Percentiles rank a stretch among this genome's conserved stretches.
Conservation (phyloP, 495 filamentous ascomycete species). For the Aspergillus saccharolyticus region DNA sequence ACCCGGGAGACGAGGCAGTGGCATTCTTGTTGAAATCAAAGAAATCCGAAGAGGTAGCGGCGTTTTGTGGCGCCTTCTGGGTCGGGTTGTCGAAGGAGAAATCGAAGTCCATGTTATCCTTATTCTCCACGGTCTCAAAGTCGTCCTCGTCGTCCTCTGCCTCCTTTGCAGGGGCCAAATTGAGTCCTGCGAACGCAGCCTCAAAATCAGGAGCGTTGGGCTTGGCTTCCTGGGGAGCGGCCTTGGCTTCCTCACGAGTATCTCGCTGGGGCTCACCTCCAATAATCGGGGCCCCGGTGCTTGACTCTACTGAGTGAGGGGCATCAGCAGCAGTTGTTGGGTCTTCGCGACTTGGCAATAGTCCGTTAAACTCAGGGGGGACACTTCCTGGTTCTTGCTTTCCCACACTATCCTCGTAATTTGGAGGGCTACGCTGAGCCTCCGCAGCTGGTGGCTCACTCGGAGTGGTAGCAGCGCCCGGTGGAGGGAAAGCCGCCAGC, state of each 20-base stretch:
- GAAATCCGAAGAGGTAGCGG: constrained; percentile 32
- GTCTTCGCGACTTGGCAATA: constrained; percentile 60
- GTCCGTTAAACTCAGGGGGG: constrained; percentile 57
- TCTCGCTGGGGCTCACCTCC: constrained; percentile 32
- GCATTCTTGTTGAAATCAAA: constrained; percentile 49
- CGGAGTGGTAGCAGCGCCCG: constrained; percentile 25
- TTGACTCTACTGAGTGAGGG: constrained; percentile 40
- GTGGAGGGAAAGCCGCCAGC: constrained; percentile 37
- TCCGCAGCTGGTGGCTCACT: constrained; percentile 39
- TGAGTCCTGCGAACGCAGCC: constrained; percentile 81
- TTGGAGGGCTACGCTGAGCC: constrained; percentile 61
- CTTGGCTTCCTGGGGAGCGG: constrained; percentile 24
- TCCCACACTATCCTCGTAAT: constrained; percentile 48
- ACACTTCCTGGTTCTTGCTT: constrained; percentile 37
- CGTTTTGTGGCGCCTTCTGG: constrained; percentile 22
- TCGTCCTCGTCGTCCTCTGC: constrained; percentile 78
- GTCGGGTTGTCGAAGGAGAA: constrained; percentile 53
- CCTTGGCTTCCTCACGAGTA: constrained; percentile 2
- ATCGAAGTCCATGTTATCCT: constrained; percentile 62
- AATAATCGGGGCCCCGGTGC: constrained; percentile 40
- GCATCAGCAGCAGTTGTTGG: constrained; percentile 51
- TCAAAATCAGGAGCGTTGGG: constrained; percentile 64
- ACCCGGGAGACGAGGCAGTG: constrained; percentile 44
- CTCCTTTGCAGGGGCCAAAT: constrained; percentile 53
- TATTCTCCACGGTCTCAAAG: constrained; percentile 30